Evolutionary conservation across 257 asterid genomes (phyloP), one percentile per base, ranked within the genome.

Genomic region (Petunia secreta): DNA sequence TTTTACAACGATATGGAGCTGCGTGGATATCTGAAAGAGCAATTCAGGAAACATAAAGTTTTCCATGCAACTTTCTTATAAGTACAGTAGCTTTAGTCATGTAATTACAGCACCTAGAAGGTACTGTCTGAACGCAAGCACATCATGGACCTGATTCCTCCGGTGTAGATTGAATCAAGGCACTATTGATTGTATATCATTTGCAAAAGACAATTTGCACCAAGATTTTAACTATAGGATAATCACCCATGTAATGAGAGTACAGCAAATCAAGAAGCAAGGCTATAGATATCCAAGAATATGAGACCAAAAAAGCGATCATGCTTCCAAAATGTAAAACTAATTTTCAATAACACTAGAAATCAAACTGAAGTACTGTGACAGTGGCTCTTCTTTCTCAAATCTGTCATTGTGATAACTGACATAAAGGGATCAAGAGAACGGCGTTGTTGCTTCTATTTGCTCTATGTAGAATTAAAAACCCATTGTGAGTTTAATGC

Each of bases 381-480:
- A 52, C 55, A 52, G 55, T 52, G 8, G 55, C 55, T 52, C 55
- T 52, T 8, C 10, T 52, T 52, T 11, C 13, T 52, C 15, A 4
- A 52, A 52, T 9, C 55, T 52, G 75, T 68, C 76, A 68, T 44
- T 68, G 41, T 68, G 58, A 68, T 69, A 69, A 46, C 54, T 46
- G 43, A 46, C 9, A 46, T 48, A 69, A 46, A 69, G 77, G 77
- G 57, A 2, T 4, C 25, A 16, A 5, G 77, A 58, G n/a, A 69
- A 46, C 25, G 10, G 46, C 46, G 4, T 69, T 16, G 11, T 69
- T 46, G 77, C 25, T 46, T 46, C 73, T 11, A n/a, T 44, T 68
- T 68, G 8, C 16, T 68, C 39, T 68, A 68, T 69, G 59, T 46
- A 46, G 59, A 46, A 46, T 9, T 69, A 16, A 41, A 69, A 69